Conservation (phyloP, 352 stramenopile species). For the Pythium oligandrum region DNA sequence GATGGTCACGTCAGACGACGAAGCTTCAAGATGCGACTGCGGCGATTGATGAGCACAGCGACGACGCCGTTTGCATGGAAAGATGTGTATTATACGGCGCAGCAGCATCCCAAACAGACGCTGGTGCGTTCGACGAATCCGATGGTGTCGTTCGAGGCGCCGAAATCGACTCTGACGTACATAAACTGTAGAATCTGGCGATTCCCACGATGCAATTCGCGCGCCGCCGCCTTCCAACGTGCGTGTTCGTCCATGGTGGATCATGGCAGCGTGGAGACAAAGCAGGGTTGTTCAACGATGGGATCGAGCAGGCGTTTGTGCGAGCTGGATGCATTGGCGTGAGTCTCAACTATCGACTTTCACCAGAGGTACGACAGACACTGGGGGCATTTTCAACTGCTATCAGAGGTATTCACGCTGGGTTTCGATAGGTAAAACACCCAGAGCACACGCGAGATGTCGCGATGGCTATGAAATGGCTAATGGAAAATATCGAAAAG, state of each 20-base stretch:
- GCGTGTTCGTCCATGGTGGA: constrained; percentile 79
- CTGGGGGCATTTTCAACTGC: background rate
- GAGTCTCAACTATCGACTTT: constrained; percentile 79
- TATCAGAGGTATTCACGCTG: background rate
- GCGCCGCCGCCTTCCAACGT: constrained; percentile 42
- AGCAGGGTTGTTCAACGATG: constrained; percentile 47
- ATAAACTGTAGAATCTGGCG: constrained; percentile 46
- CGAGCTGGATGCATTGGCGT: constrained; percentile 48
- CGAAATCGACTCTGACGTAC: background rate
- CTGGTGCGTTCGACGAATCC: constrained; percentile 21
- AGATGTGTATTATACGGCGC: constrained; percentile 51
- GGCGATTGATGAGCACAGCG: constrained; percentile 18
- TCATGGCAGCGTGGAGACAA: constrained; percentile 86
- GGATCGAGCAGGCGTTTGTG: constrained; percentile 60
- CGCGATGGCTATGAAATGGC: constrained; percentile 52
- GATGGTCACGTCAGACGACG: background rate
- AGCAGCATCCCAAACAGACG: constrained; percentile 39
- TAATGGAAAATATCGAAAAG: constrained; percentile 63
- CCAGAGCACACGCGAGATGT: constrained; percentile 67
- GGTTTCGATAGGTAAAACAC: constrained; percentile 30
- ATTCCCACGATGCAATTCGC: constrained; percentile 30
- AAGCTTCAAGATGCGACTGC: constrained; percentile 14
- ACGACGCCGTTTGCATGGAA: constrained; percentile 48
- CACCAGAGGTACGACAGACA: constrained; percentile 42
- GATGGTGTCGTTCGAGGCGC: background rate